Evolutionary conservation across 2,329 filamentous ascomycete genomes (phyloP).

Genomic region (Botrytis elliptica): DNA sequence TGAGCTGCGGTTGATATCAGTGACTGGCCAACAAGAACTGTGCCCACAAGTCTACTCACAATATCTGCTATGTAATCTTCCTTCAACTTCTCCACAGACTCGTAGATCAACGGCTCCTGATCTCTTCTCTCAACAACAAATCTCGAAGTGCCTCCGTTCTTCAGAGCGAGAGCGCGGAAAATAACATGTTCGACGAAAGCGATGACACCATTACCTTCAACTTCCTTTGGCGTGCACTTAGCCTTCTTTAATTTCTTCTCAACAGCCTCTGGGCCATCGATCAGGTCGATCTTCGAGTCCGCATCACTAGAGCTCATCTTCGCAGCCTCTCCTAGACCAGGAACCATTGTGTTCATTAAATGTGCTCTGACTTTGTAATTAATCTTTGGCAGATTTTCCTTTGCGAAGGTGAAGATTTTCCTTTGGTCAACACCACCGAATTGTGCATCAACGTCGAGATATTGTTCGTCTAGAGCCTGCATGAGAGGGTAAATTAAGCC

Average conservation of each 20-base stretch:
- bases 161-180: conserved; percentile 68
- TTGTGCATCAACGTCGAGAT: conserved; percentile 83
- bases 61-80: conserved; percentile 19
- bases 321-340: conserved; percentile 72
- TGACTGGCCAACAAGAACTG: not conserved
- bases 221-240: conserved; percentile 20
- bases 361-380: conserved; percentile 74
- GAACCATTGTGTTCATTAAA: conserved; percentile 84
- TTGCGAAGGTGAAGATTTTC: conserved; percentile 84
- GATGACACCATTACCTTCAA: conserved; percentile 60
- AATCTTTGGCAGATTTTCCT: conserved; percentile 80
- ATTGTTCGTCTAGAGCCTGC: conserved; percentile 45
- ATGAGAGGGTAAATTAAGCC: conserved; percentile 82
- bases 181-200: conserved; percentile 75
- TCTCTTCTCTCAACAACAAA: conserved; percentile 47
- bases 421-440: conserved; percentile 85
- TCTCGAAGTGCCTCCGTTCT: conserved; percentile 48
- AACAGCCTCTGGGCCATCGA: conserved; percentile 16
- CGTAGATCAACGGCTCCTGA: conserved; percentile 18
- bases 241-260: conserved; percentile 22
- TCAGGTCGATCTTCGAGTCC: conserved; percentile 23
- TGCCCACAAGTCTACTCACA: not conserved
- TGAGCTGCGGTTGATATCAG: conserved; percentile 52
- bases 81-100: conserved; percentile 15
- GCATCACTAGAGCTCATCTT: conserved; percentile 81